These are phyloP conservation scores for Oryza australiensis DNA, from an alignment of 176 grass and related monocot genomes.

Conservation along the genomic window DNA sequence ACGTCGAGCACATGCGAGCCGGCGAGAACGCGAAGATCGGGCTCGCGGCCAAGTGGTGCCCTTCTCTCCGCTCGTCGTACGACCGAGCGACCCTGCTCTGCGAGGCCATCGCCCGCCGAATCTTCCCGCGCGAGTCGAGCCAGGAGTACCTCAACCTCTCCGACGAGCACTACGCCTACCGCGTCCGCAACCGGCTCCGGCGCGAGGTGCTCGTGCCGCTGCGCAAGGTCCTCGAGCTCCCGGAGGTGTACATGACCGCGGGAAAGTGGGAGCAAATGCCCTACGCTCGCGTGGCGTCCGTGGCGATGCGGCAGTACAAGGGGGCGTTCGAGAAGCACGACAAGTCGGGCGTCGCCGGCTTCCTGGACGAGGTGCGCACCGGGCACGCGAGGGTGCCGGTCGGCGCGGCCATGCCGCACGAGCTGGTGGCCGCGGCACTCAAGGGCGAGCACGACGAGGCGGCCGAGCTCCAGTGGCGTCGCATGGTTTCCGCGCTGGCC, in stretches of 20 bases:
- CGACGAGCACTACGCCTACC: constrained; percentile 57
- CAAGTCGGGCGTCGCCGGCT: neutral
- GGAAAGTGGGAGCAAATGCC: neutral
- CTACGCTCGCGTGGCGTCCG: neutral
- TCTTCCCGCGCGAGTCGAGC: constrained; percentile 48
- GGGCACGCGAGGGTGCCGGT: neutral
- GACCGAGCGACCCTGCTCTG: constrained; percentile 58
- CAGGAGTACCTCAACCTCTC: constrained; percentile 36
- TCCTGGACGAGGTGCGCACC: neutral
- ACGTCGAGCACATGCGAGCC: constrained; percentile 39
- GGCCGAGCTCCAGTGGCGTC: neutral
- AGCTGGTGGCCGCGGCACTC: neutral
- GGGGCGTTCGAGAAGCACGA: constrained; percentile 60
- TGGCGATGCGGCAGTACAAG: neutral
- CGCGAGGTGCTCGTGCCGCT: constrained; percentile 53
- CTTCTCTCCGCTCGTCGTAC: constrained; percentile 57
- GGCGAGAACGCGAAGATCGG: constrained; percentile 26
- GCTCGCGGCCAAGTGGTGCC: constrained; percentile 71
- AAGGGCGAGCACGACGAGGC: neutral
- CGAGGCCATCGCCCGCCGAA: constrained; percentile 57
- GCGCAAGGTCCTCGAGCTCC: constrained; percentile 47
- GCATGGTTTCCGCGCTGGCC: constrained; percentile 26
- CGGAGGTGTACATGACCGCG: constrained; percentile 69
- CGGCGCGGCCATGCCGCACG: neutral
- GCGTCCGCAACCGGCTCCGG: constrained; percentile 43